Conservation (phyloP, 331 rosid genomes). For the Pyracantha coccinea region DNA sequence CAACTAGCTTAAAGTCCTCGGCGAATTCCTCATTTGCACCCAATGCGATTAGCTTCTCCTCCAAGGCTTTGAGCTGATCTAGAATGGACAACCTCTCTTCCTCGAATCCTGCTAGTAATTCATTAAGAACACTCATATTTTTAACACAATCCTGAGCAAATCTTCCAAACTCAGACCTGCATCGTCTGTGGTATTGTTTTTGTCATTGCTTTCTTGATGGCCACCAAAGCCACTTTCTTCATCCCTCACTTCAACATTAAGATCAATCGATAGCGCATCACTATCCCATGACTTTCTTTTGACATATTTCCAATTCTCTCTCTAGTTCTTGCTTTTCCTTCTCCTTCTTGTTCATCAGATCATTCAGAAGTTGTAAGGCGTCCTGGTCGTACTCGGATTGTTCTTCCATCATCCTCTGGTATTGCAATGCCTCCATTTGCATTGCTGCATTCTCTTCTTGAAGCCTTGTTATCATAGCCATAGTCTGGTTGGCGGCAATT, state of each 20-base stretch:
- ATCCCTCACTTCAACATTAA: constrained; percentile 34
- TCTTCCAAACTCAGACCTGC: constrained; percentile 47
- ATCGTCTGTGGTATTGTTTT: constrained; percentile 13
- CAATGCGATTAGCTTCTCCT: constrained; percentile 49
- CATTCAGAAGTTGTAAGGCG: constrained; percentile 72
- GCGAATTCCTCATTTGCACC: constrained; percentile 40
- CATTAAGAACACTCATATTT: constrained; percentile 51
- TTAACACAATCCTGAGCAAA: constrained; percentile 62
- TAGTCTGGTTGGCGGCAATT: constrained; percentile 75
- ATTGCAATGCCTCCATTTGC: constrained; percentile 91
- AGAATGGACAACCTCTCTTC: constrained; percentile 67
- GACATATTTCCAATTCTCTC: constrained; percentile 52
- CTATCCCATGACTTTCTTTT: constrained; percentile 35
- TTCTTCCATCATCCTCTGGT: constrained; percentile 94
- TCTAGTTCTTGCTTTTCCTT: constrained; percentile 77
- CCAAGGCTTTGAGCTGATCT: constrained; percentile 70
- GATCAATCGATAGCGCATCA: constrained; percentile 54
- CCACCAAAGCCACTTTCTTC: constrained; percentile 23
- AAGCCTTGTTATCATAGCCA: constrained; percentile 90
- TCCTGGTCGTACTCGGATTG: constrained; percentile 89
- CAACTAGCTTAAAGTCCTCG: constrained; percentile 22
- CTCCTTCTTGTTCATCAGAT: constrained; percentile 67
- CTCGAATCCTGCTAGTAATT: constrained; percentile 55
- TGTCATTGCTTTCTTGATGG: constrained; percentile 23
- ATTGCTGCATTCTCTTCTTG: constrained; percentile 86